Conservation (phyloP, 2,329 filamentous ascomycete genomes). For the Trichoderma brevicompactum region DNA sequence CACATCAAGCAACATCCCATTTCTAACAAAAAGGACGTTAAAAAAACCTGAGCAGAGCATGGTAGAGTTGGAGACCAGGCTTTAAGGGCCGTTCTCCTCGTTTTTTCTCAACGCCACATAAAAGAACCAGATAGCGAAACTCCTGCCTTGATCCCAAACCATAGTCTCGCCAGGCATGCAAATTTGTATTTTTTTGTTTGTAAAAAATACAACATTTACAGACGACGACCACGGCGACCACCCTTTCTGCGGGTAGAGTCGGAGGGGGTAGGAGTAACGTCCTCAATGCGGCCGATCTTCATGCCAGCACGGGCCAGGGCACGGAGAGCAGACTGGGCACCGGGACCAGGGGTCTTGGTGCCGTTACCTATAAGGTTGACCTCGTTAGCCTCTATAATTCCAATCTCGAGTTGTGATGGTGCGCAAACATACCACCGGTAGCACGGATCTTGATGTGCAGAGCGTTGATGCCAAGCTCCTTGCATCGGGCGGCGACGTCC, state of each 20-base stretch:
- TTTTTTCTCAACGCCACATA: constrained; percentile 70
- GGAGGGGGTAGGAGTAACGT: constrained; percentile 98
- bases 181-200: constrained; percentile 18
- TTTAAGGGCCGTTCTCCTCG: constrained; percentile 69
- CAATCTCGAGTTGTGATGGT: not conserved
- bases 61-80: constrained; percentile 66
- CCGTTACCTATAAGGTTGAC: constrained; percentile 72
- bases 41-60: constrained; percentile 48
- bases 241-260: constrained; percentile 99
- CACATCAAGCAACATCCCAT: constrained; percentile 33
- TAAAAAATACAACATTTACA: constrained; percentile 61
- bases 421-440: constrained; percentile 76
- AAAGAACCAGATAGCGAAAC: constrained; percentile 53
- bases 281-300: constrained; percentile 99
- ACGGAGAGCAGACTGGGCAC: constrained; percentile 98
- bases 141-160: constrained; percentile 40
- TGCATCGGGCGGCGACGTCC: constrained; percentile 88
- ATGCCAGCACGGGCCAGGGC: constrained; percentile 98
- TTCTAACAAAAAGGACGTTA: constrained; percentile 25
- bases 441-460: constrained; percentile 99
- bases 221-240: constrained; percentile 99
- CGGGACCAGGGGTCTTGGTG: constrained; percentile 99
- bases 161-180: constrained; percentile 33
- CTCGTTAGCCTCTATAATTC: not conserved
- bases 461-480: constrained; percentile 77